A percentile compares a stretch with the other conserved stretches of the same genome.
These are phyloP conservation scores for Aureobasidium sp. DNA, from an alignment of 2,329 filamentous ascomycete genomes.

Conservation along the genomic window DNA sequence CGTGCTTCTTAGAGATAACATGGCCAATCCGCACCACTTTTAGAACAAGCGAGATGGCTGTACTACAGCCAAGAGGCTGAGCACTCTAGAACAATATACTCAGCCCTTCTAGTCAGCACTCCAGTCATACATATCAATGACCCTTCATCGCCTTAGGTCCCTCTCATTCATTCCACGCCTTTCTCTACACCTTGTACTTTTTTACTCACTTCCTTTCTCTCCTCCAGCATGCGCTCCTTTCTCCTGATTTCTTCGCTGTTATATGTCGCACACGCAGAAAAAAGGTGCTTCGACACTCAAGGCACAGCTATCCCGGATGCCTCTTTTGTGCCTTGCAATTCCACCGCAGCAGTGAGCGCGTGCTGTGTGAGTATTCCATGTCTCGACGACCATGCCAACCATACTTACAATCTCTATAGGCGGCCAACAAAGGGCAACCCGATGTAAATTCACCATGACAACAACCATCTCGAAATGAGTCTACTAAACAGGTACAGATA, in stretches of 20 bases:
- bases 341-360: not conserved
- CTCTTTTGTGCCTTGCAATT: not conserved
- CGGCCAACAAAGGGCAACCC: not conserved
- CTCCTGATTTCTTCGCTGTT: not conserved
- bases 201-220: not conserved
- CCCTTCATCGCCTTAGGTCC: not conserved
- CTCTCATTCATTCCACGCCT: not conserved
- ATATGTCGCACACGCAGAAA: not conserved
- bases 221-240: not conserved
- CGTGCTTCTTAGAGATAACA: not conserved
- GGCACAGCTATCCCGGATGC: not conserved
- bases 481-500: not conserved
- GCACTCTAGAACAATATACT: not conserved
- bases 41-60: not conserved
- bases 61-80: not conserved
- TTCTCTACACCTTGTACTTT: not conserved
- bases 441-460: not conserved
- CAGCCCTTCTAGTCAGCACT: not conserved
- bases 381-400: not conserved
- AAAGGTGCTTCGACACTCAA: not conserved
- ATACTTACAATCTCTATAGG: not conserved
- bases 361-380: not conserved
- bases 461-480: accelerated
- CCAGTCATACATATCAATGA: not conserved
- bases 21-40: not conserved